Evolutionary conservation across 768 basidiomycete species (phyloP), one percentile per base, ranked within the genome.

Genomic region (Suillus alpinus): DNA sequence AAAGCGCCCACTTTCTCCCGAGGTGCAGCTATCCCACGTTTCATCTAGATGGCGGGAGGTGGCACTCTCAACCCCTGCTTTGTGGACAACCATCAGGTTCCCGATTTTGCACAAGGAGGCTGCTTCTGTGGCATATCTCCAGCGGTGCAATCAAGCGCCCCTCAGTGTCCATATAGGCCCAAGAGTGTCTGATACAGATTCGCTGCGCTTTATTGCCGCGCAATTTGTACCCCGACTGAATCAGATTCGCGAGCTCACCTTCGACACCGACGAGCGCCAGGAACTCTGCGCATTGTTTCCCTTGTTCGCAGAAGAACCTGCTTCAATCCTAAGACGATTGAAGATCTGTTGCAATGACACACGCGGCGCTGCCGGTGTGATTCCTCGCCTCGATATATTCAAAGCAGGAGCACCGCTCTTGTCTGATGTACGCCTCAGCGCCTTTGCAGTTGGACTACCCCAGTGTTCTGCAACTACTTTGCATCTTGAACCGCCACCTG

Each of bases 11-110:
- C 67, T 75, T 41, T 73, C 73, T 34, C 57, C 65, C 57, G 72
- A 73, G 65, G 71, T 73, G 7, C 72, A 73, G 62, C 70, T 78
- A 51, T 74, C 77, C 39, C 71, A 73, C 49, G 74, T 77, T n/a
- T 71, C 69, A 39, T 59, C 66, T 36, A 66, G 67, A 46, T 77
- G 77, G 77, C 73, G 76, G 26, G 65, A 67, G 53, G 68, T 76
- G 4, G 71, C 77, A 20, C 70, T 78, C 44, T 62, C 59, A 52
- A 65, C 69, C 10, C 76, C 76, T 6, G 71, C 73, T 29, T 62
- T 77, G n/a, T 77, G 74, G 76, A 71, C 73, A 10, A 62, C 68
- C 37, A 74, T 76, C 56, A 71, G 70, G 53, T 63, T 73, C 36
- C 68, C 70, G n/a, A 68, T 73, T 37, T 68, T 73, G 39, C 71